Evolutionary conservation across 116 monocot genomes (phyloP), one percentile per base, ranked within the genome.

Genomic region (Posidonia oceanica): DNA sequence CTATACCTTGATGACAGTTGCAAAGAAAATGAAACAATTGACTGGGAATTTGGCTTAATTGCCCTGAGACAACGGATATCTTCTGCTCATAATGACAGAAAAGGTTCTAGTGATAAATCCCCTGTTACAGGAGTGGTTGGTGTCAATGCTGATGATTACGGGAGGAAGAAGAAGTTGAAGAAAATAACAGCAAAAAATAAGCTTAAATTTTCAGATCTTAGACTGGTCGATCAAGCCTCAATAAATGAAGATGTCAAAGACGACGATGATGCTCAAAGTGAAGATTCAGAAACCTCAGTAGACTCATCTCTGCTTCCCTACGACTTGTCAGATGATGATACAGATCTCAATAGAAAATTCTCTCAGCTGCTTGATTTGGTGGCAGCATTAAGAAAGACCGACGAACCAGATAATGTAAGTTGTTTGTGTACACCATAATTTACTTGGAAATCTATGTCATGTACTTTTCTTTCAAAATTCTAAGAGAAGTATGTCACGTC

Each of bases 331-430:
- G 93, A 99, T 78, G 99, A 93, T 82, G 90, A 84, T 74, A 63
- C 75, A 29, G 99, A 99, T 77, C 77, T 99, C 68, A 74, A 87
- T 48, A 89, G 75, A 65, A 81, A 78, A 38, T 74, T 90, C 58
- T 77, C 85, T 56, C 93, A 99, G 69, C 62, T 99, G 13, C 75
- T 63, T 71, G 99, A 99, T 77, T 22, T 93, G 64, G 65, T 76
- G 72, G 76, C 81, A 60, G 99, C 99, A 71, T 68, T 99, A 62
- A 75, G 93, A 61, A 99, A 93, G 67, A 58, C 84, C 69, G 99
- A 99, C 83, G 99, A 99, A 65, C 81, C 84, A 56, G 90, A 99
- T 75, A 79, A 79, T 72, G 99, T 93, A 84, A 82, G 89, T 84
- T 77, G 22, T 66, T 69, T 56, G n/a, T 42, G 14, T 62, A 67